Evolutionary conservation across 306 rosid species (phyloP).

Genomic region (Ziziphus jujuba): DNA sequence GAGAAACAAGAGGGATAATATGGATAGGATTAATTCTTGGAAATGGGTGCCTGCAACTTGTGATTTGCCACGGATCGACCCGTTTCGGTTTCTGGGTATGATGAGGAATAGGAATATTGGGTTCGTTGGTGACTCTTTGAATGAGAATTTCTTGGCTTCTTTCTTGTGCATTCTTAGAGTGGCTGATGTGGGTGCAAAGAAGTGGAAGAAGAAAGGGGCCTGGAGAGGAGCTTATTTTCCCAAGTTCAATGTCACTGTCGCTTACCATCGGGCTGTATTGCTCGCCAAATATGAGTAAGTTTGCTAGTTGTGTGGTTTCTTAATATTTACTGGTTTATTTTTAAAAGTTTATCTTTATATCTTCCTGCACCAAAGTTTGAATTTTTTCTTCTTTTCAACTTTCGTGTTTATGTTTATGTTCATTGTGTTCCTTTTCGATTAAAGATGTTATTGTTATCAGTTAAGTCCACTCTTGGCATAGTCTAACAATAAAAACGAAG

Average conservation of each 20-base stretch:
- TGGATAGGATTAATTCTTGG: constrained; percentile 72
- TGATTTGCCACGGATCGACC: constrained; percentile 62
- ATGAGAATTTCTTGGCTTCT: constrained; percentile 78
- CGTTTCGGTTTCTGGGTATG: constrained; percentile 48
- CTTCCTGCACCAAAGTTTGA: neutral
- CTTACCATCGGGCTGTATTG: constrained; percentile 87
- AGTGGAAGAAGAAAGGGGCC: constrained; percentile 89
- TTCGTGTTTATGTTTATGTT: neutral
- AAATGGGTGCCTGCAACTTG: constrained; percentile 71
- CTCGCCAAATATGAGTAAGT: constrained; percentile 72
- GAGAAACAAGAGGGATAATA: constrained; percentile 66
- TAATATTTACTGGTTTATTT: neutral
- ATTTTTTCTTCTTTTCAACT: neutral
- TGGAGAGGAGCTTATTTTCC: constrained; percentile 95
- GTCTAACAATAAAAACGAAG: neutral
- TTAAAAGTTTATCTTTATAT: neutral
- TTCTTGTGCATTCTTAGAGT: constrained; percentile 68
- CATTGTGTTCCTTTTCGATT: neutral
- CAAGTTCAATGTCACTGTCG: constrained; percentile 69
- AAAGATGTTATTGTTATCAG: neutral
- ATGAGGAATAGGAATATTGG: constrained; percentile 79
- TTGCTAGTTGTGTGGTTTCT: neutral
- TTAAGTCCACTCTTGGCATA: neutral
- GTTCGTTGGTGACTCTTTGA: constrained; percentile 81
- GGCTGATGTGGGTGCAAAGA: constrained; percentile 68